These are phyloP conservation scores for Neurospora terricola DNA, from an alignment of 495 filamentous ascomycete genomes.

Conservation along the genomic window DNA sequence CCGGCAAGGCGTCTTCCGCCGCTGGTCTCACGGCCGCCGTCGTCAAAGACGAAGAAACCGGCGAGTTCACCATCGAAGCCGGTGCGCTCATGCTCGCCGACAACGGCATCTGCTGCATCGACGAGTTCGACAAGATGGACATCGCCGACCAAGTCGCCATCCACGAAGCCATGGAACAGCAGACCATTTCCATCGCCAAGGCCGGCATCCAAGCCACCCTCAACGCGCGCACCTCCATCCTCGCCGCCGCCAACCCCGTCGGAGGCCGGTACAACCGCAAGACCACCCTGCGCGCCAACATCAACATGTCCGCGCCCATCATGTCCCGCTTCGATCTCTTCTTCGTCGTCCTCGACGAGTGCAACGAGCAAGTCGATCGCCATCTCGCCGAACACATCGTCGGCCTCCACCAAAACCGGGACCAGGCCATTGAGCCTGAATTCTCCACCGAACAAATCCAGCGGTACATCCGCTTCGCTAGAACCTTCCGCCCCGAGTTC, in stretches of 20 bases:
- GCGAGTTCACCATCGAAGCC: slow-evolving; percentile 97
- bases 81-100: slow-evolving; percentile 97
- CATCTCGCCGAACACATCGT: slow-evolving; percentile 92
- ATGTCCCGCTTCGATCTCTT: slow-evolving; percentile 99
- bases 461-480: slow-evolving; percentile 92
- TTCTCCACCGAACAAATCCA: slow-evolving; percentile 95
- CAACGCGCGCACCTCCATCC: slow-evolving; percentile 88
- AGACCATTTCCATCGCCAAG: slow-evolving; percentile 99
- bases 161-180: slow-evolving; percentile 99
- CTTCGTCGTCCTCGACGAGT: slow-evolving; percentile 96
- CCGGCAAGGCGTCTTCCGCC: slow-evolving; percentile 93
- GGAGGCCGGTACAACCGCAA: slow-evolving; percentile 96
- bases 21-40: slow-evolving; percentile 97
- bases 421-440: slow-evolving; percentile 82
- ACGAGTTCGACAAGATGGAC: slow-evolving; percentile 99
- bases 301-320: slow-evolving; percentile 97
- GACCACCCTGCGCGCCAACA: slow-evolving; percentile 81
- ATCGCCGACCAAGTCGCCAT: slow-evolving; percentile 96
- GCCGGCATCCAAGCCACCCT: slow-evolving; percentile 97
- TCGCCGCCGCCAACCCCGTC: slow-evolving; percentile 93
- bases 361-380: slow-evolving; percentile 82
- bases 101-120: slow-evolving; percentile 95
- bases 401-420: slow-evolving; percentile 81
- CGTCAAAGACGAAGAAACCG: slow-evolving; percentile 95
- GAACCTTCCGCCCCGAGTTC: slow-evolving; percentile 91